These are phyloP conservation scores for Sporobolomyces phaffii DNA, from an alignment of 768 basidiomycete species.

Conservation along the genomic window DNA sequence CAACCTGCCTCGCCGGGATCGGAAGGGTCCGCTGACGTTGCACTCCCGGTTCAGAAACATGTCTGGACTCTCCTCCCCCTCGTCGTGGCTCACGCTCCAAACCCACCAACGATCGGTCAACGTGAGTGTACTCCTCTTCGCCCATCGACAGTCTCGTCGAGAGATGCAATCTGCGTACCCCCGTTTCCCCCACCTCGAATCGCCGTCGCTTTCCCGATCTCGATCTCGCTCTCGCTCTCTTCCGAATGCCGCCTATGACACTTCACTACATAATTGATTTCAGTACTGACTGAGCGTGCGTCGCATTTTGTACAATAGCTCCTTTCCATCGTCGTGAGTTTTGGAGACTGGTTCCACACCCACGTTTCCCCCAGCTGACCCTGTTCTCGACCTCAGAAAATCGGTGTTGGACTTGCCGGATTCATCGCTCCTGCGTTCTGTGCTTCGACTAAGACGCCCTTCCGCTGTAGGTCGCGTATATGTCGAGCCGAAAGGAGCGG, in stretches of 20 bases:
- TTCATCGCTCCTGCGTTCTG: conserved; percentile 30
- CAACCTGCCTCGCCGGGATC: background rate
- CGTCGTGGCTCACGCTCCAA: conserved; percentile 34
- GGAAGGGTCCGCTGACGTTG: background rate
- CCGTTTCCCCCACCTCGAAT: background rate
- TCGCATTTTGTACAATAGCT: no score
- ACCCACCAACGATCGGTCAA: conserved; percentile 30
- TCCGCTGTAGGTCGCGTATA: conserved; percentile 1
- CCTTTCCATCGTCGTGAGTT: conserved; percentile 10
- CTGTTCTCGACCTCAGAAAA: background rate
- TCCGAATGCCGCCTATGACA: background rate
- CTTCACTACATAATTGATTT: no score
- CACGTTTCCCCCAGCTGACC: background rate
- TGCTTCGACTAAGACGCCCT: conserved; percentile 22
- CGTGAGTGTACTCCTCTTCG: conserved; percentile 2
- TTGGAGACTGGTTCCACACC: background rate
- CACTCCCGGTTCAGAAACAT: conserved; percentile 1
- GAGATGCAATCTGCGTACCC: background rate
- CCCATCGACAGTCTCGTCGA: no score
- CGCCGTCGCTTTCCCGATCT: background rate
- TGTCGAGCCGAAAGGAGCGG: no score
- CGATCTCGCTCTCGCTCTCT: background rate
- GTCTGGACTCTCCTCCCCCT: conserved; percentile 38
- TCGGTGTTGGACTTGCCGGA: conserved; percentile 13
- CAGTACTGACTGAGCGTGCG: no score